Percentiles rank a stretch among this genome's conserved stretches.
These are phyloP conservation scores for Pezicula neosporulosa DNA, from an alignment of 2,329 filamentous ascomycete genomes.

Conservation along the genomic window DNA sequence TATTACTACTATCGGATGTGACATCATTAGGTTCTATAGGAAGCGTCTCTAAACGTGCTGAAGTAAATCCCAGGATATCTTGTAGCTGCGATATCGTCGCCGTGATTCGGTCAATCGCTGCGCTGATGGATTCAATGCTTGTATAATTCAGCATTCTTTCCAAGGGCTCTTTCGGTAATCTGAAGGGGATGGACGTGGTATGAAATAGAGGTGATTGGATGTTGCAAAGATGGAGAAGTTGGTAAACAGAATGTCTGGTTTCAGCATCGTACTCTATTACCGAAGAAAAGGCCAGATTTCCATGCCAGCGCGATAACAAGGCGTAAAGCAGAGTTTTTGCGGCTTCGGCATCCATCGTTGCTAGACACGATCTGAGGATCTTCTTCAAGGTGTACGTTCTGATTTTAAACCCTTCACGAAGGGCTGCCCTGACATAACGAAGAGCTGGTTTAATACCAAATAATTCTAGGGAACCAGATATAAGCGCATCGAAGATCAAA, in stretches of 20 bases:
- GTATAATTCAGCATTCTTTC: no score
- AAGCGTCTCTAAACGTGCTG: no score
- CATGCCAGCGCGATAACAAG: background rate
- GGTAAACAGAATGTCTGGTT: slow-evolving; percentile 14
- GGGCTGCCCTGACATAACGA: slow-evolving; percentile 19
- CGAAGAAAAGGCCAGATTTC: slow-evolving; percentile 1
- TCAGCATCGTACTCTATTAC: slow-evolving; percentile 9
- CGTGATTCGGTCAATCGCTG: no score
- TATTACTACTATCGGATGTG: no score
- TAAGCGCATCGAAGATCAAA: slow-evolving; percentile 24
- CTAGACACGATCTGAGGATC: background rate
- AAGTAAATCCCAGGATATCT: no score
- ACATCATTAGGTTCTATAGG: no score
- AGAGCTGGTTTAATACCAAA: slow-evolving; percentile 15
- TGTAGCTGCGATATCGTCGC: no score
- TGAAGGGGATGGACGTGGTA: no score
- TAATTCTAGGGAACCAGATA: slow-evolving; percentile 19
- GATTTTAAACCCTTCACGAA: slow-evolving; percentile 22
- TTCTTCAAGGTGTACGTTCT: slow-evolving; percentile 14
- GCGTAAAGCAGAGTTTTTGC: background rate
- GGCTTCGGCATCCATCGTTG: background rate
- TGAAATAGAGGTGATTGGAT: slow-evolving; percentile 8
- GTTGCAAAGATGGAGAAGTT: slow-evolving; percentile 21
- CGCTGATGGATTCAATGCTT: no score
- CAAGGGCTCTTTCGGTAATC: no score